Conservation (phyloP, 2,329 filamentous ascomycete species). For the Penicillium sp. region DNA sequence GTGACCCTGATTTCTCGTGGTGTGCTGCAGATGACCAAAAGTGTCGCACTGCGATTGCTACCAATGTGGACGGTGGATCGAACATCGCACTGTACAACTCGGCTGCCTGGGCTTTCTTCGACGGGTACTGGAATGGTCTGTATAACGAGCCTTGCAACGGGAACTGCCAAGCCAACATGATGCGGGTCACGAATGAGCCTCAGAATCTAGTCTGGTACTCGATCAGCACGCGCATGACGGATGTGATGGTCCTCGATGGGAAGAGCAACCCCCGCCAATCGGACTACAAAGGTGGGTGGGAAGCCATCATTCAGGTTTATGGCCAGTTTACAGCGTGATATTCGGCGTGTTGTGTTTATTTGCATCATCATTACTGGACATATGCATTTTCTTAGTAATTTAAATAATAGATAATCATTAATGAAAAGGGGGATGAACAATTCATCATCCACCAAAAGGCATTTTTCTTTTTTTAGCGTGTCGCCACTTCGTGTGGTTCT, state of each 20-base stretch:
- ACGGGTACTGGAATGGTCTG: slow-evolving; percentile 27
- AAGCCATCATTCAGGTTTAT: slow-evolving; percentile 31
- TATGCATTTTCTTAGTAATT: slow-evolving; percentile 3
- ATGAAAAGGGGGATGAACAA: neutral
- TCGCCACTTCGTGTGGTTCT: neutral
- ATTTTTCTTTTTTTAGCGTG: neutral
- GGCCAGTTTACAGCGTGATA: slow-evolving; percentile 18
- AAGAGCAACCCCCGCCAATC: slow-evolving; percentile 24
- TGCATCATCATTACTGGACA: neutral
- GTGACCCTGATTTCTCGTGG: slow-evolving; percentile 35
- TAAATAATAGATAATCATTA: neutral
- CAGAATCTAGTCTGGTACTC: slow-evolving; percentile 34
- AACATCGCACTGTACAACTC: slow-evolving; percentile 34
- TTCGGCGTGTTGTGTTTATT: neutral
- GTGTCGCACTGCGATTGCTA: slow-evolving; percentile 31
- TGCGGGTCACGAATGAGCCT: slow-evolving; percentile 29
- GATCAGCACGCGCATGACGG: slow-evolving; percentile 29
- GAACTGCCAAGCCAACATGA: slow-evolving; percentile 34
- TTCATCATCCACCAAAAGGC: neutral
- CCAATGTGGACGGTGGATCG: slow-evolving; percentile 32
- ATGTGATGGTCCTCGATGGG: slow-evolving; percentile 33
- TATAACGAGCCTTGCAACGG: slow-evolving; percentile 33
- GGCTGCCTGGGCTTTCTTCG: slow-evolving; percentile 37
- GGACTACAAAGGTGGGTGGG: slow-evolving; percentile 34
- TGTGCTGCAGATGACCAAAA: slow-evolving; percentile 27